Evolutionary conservation across 75 land plant species (phyloP).

Genomic region (Adiantum capillusveneris): DNA sequence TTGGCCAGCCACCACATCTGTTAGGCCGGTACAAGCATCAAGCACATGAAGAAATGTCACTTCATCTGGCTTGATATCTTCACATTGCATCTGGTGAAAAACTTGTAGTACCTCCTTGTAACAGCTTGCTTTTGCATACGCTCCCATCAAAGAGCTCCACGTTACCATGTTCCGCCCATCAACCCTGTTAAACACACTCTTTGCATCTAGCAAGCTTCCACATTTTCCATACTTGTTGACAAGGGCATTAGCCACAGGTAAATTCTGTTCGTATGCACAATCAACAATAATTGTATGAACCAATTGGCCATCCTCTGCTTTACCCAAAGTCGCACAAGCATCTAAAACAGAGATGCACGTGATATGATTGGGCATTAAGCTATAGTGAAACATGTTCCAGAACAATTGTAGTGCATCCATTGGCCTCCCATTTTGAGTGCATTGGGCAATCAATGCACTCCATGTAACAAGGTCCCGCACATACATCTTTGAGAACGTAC

Average conservation of each 20-base stretch:
- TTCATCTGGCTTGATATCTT: constrained; percentile 21
- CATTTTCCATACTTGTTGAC: constrained; percentile 20
- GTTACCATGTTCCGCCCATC: neutral
- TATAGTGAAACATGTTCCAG: constrained; percentile 12
- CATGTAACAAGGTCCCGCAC: constrained; percentile 9
- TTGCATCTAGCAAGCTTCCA: constrained; percentile 21
- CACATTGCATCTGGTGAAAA: constrained; percentile 23
- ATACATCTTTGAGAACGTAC: constrained; percentile 22
- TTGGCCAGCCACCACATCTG: constrained; percentile 19
- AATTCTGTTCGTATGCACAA: constrained; percentile 5
- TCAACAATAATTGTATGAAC: neutral
- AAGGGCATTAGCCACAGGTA: constrained; percentile 29
- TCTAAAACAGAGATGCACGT: constrained; percentile 20
- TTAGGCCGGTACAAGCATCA: constrained; percentile 40
- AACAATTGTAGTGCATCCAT: constrained; percentile 24
- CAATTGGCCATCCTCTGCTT: neutral
- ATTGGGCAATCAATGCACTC: constrained; percentile 30
- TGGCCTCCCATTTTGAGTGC: constrained; percentile 22
- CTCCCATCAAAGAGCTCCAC: constrained; percentile 37
- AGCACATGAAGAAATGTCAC: constrained; percentile 32
- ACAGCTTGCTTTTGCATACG: constrained; percentile 16
- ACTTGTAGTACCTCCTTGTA: constrained; percentile 20
- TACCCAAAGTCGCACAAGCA: constrained; percentile 21
- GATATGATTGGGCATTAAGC: constrained; percentile 14
- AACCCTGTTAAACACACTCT: constrained; percentile 19